These are phyloP conservation scores for Zygnema circumcarinatum DNA, from an alignment of 139 green algal species.

Conservation along the genomic window DNA sequence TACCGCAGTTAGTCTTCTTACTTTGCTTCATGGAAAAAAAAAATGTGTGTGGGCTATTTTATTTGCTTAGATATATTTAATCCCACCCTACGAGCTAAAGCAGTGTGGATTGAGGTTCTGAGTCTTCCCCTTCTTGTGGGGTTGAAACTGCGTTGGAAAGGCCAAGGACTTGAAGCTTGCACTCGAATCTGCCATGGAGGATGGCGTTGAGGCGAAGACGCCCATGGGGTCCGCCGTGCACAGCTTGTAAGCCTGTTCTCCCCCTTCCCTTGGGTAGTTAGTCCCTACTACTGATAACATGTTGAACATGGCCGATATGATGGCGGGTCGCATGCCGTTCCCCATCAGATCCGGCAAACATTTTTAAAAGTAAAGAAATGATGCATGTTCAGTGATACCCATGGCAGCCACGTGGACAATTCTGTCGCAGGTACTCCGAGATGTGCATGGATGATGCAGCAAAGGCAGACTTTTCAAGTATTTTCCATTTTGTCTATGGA, in stretches of 20 bases:
- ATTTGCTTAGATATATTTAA: background rate
- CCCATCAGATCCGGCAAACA: background rate
- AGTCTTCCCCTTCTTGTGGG: too few species aligned
- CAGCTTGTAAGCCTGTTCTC: background rate
- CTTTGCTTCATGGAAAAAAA: background rate
- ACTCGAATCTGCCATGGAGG: too few species aligned
- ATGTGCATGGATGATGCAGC: background rate
- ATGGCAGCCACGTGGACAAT: background rate
- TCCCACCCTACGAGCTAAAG: too few species aligned
- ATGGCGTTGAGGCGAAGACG: too few species aligned
- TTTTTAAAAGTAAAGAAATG: background rate
- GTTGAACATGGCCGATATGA: background rate
- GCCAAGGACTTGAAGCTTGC: too few species aligned
- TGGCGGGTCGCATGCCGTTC: background rate
- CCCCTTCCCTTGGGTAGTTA: background rate
- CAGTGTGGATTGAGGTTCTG: conserved; percentile 9
- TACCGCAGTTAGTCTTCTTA: background rate
- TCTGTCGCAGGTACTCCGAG: conserved; percentile 21
- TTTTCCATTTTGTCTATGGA: conserved; percentile 18
- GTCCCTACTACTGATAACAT: background rate
- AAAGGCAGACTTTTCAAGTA: conserved; percentile 13
- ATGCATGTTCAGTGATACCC: background rate
- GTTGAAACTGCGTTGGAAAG: too few species aligned
- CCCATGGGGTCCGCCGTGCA: too few species aligned
- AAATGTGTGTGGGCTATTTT: conserved; percentile 2